phyloP scores from a whole-genome alignment of 192 early-diverging fungal species.

The Phlyctochytrium bullatum region DNA sequence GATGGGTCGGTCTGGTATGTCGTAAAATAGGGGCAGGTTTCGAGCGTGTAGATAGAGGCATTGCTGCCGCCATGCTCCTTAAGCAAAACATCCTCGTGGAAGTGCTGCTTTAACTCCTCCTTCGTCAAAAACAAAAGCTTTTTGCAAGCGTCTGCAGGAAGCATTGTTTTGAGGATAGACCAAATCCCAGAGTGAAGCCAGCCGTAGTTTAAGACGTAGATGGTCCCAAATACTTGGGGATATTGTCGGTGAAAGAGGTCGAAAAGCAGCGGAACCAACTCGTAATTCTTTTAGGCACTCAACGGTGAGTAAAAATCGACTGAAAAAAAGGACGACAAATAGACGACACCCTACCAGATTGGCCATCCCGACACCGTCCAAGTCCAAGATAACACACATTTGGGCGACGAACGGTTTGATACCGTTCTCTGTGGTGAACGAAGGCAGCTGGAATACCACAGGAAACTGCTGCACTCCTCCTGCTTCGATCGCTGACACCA shows the following conservation, averaged over 20 bases:
- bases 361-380: constrained; percentile 41
- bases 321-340: background rate
- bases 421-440: background rate
- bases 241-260: constrained; percentile 43
- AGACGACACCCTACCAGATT: constrained; percentile 23
- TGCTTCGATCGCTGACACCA: background rate
- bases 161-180: constrained; percentile 38
- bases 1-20: constrained; percentile 22
- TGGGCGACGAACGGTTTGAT: constrained; percentile 22
- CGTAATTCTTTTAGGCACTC: no score
- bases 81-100: constrained; percentile 27
- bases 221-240: constrained; percentile 44
- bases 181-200: constrained; percentile 57
- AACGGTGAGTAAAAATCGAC: background rate
- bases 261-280: constrained; percentile 43
- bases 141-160: constrained; percentile 41
- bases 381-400: constrained; percentile 41
- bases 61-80: constrained; percentile 9
- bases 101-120: constrained; percentile 27
- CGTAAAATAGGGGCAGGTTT: constrained; percentile 10
- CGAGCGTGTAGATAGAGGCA: constrained; percentile 12
- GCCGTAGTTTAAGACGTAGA: constrained; percentile 56
- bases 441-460: background rate
- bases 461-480: background rate
- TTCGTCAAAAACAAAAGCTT: constrained; percentile 41